A percentile compares a stretch with the other conserved stretches of the same genome.
phyloP scores from a whole-genome alignment of 768 basidiomycete species.

The Termitomyces heimii region DNA sequence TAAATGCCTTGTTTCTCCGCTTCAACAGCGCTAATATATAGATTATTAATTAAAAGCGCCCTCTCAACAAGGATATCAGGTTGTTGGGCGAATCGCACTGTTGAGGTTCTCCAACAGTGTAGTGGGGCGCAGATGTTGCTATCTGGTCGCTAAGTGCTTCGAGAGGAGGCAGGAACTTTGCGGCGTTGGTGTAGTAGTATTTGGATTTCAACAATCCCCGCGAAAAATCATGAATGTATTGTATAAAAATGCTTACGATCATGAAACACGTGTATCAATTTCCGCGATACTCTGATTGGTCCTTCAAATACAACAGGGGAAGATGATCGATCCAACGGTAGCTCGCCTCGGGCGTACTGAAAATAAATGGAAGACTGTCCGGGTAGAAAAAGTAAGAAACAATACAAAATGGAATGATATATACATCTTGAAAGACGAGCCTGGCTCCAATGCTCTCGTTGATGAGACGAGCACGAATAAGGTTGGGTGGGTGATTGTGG shows the following conservation, averaged over 20 bases:
- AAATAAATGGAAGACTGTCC: too few species aligned
- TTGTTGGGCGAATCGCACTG: slow-evolving; percentile 30
- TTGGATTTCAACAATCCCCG: slow-evolving; percentile 82
- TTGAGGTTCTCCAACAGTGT: slow-evolving; percentile 19
- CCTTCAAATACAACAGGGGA: too few species aligned
- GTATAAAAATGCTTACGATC: slow-evolving; percentile 2
- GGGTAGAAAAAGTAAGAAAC: too few species aligned
- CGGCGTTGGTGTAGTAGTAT: slow-evolving; percentile 39
- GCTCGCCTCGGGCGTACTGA: too few species aligned
- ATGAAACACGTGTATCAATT: not conserved
- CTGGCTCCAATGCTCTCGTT: too few species aligned
- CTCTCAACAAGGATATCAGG: slow-evolving; percentile 28
- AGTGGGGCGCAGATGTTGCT: slow-evolving; percentile 28
- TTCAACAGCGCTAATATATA: slow-evolving; percentile 84
- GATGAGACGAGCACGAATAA: too few species aligned
- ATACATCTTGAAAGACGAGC: too few species aligned
- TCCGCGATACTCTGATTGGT: too few species aligned
- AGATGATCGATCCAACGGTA: too few species aligned
- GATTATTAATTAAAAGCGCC: slow-evolving; percentile 48
- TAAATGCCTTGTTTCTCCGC: slow-evolving; percentile 56
- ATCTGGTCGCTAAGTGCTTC: slow-evolving; percentile 33
- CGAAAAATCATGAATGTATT: slow-evolving; percentile 20
- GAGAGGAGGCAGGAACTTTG: slow-evolving; percentile 30
- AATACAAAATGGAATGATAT: too few species aligned
- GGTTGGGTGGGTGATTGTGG: too few species aligned